Evolutionary conservation across 495 filamentous ascomycete genomes (phyloP), one percentile per base, ranked within the genome.

Genomic region (Friedmanniomyces simplex): DNA sequence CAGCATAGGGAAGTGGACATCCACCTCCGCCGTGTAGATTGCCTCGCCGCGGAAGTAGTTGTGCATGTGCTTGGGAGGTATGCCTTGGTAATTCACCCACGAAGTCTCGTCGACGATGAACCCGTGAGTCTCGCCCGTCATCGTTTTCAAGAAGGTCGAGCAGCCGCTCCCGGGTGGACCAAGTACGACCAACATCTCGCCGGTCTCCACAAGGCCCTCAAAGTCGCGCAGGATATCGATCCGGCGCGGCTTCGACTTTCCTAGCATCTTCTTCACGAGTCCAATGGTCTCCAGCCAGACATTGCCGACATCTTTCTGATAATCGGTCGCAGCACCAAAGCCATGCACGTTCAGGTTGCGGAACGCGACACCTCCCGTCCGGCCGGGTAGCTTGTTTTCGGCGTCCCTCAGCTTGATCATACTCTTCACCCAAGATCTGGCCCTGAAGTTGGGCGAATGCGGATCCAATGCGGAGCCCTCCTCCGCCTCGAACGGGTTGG

Each of bases 151-250:
- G 57, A 91, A 82, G 3, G 87, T 90, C 14, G 83, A 82, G 58
- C 82, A 86, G 25, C 85, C 84, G 57, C 78, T 79, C 52, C 58
- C 88, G 14, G 88, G 88, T 22, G 83, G 80, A 18, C 87, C 88
- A 21, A 91, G 75, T 0, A 91, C 87, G 18, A 91, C 75, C 41
- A 93, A 72, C 83, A 88, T 89, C 72, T 93, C 88, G 14, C 88
- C 88, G 24, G 78, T 81, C 60, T 79, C 79, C 1, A 91, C 74
- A 7, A 90, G 65, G 1, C 87, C 88, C 52, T 87, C 83, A 63
- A 91, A 88, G 30, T 81, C 71, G 28, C 79, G 79, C 30, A 93
- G 72, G 55, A 91, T 90, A 36, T 87, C 73, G 67, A 85, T 83
- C 66, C 79, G 77, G 39, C 80, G 70, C 64, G 78, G 74, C 67